These are phyloP conservation scores for Sclerotinia spermophila DNA, from an alignment of 2,329 filamentous ascomycete genomes.

Conservation along the genomic window DNA sequence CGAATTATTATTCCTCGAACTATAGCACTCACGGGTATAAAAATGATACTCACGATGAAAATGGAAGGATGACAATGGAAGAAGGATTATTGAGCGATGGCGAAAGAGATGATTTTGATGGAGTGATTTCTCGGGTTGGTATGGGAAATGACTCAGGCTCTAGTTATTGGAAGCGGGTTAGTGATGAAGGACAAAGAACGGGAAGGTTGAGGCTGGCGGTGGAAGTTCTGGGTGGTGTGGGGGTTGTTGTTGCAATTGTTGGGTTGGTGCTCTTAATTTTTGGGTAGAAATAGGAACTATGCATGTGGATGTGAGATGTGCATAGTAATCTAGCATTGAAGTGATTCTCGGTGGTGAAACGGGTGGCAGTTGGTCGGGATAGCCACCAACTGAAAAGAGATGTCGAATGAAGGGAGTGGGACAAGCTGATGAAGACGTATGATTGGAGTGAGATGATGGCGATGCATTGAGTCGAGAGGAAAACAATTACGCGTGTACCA, in stretches of 20 bases:
- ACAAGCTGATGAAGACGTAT: not conserved
- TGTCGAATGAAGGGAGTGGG: too few relatives aligned
- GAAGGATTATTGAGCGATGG: slow-evolving; percentile 12
- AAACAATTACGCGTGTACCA: not conserved
- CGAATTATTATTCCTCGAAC: not conserved
- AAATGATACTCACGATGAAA: not conserved
- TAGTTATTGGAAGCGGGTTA: slow-evolving; percentile 2
- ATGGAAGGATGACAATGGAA: not conserved
- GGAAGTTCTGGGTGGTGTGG: slow-evolving; percentile 6
- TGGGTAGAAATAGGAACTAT: not conserved
- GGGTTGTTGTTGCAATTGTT: slow-evolving; percentile 1
- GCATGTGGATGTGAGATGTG: not conserved
- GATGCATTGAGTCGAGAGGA: not conserved
- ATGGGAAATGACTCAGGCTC: not conserved
- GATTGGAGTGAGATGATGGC: not conserved
- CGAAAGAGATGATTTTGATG: slow-evolving; percentile 6
- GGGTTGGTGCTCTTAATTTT: not conserved
- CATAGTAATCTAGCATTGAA: too few relatives aligned
- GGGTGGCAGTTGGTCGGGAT: not conserved
- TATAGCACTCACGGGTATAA: not conserved
- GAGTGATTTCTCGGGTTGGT: not conserved
- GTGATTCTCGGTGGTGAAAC: not conserved
- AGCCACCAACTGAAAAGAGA: not conserved
- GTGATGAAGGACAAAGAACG: not conserved
- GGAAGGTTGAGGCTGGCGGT: not conserved